Conservation (phyloP, 352 stramenopile species). For the Pythium diclinum region DNA sequence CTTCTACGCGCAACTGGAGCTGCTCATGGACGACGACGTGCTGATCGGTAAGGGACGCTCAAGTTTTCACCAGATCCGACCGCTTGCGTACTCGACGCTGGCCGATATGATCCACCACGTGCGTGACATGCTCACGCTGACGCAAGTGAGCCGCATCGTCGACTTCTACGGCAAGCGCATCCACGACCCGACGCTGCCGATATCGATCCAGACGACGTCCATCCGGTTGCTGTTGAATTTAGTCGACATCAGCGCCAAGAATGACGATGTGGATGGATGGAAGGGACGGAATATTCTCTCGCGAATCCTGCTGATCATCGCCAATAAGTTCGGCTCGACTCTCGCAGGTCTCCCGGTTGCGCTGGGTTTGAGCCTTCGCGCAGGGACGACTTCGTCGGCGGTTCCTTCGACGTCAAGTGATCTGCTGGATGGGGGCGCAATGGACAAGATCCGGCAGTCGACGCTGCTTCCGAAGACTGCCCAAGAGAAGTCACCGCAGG, state of each 20-base stretch:
- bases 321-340: slow-evolving; percentile 93
- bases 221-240: slow-evolving; percentile 96
- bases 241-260: slow-evolving; percentile 96
- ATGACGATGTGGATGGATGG: slow-evolving; percentile 87
- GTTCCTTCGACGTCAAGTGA: slow-evolving; percentile 25
- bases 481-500: slow-evolving; percentile 52
- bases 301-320: slow-evolving; percentile 91
- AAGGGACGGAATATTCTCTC: slow-evolving; percentile 89
- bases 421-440: slow-evolving; percentile 76
- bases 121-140: slow-evolving; percentile 91
- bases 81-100: slow-evolving; percentile 95
- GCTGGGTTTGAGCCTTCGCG: slow-evolving; percentile 53
- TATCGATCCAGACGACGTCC: slow-evolving; percentile 95
- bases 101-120: slow-evolving; percentile 98
- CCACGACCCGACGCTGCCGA: slow-evolving; percentile 89
- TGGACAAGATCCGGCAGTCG: slow-evolving; percentile 88
- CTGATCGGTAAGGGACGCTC: slow-evolving; percentile 86
- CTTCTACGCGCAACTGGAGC: slow-evolving; percentile 94
- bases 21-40: slow-evolving; percentile 95
- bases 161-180: slow-evolving; percentile 93
- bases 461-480: slow-evolving; percentile 60
- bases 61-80: slow-evolving; percentile 89
- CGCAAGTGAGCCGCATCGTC: slow-evolving; percentile 94
- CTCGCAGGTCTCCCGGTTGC: slow-evolving; percentile 67
- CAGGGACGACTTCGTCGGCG: background rate